Percentiles rank a stretch among this genome's conserved stretches.
Conservation (phyloP, 495 filamentous ascomycete species). For the Penicillium fimorum region DNA sequence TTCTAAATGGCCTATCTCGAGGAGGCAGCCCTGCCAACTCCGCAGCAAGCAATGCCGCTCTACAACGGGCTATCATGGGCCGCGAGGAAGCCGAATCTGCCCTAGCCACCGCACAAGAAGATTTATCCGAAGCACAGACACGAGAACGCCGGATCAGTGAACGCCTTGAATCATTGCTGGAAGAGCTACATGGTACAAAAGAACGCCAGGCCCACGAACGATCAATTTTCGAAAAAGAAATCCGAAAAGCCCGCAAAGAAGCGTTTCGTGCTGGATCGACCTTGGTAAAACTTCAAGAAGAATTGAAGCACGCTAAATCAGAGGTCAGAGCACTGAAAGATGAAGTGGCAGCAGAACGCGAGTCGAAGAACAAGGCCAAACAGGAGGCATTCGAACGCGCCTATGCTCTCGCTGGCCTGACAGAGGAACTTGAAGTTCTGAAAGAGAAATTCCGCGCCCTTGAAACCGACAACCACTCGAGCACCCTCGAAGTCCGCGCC, state of each 20-base stretch:
- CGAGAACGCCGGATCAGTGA: conserved; percentile 73
- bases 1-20: conserved; percentile 70
- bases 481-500: conserved; percentile 31
- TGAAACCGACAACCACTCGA: conserved; percentile 57
- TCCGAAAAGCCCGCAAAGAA: conserved; percentile 77
- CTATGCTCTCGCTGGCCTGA: conserved; percentile 67
- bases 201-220: conserved; percentile 72
- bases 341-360: conserved; percentile 51
- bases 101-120: conserved; percentile 57
- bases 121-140: conserved; percentile 67
- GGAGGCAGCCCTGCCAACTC: conserved; percentile 60
- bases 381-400: conserved; percentile 77
- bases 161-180: conserved; percentile 73
- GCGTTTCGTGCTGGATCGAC: conserved; percentile 77
- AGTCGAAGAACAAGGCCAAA: conserved; percentile 54
- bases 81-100: conserved; percentile 72
- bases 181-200: conserved; percentile 71
- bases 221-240: conserved; percentile 79
- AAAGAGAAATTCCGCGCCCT: conserved; percentile 61
- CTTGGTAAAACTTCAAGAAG: conserved; percentile 77
- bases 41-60: conserved; percentile 59
- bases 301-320: conserved; percentile 67
- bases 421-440: conserved; percentile 68
- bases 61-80: conserved; percentile 77
- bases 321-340: conserved; percentile 52